Conservation (phyloP, 495 filamentous ascomycete species). For the Penicillium egyptiacum region DNA sequence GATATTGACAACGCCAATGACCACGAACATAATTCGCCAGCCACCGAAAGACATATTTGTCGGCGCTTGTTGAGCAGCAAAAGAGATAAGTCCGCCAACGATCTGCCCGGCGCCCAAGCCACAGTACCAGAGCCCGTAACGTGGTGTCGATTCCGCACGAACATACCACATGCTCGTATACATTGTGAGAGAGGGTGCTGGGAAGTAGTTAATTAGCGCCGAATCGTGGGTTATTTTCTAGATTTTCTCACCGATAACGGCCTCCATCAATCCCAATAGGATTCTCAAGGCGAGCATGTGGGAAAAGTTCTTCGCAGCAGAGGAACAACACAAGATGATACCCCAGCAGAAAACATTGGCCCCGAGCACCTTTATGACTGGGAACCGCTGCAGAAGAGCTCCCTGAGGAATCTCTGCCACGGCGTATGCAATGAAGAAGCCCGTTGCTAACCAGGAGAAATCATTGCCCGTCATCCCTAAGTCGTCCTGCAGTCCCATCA, state of each 20-base stretch:
- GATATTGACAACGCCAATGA: constrained; percentile 58
- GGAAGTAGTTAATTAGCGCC: too few relatives aligned
- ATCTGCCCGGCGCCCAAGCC: constrained; percentile 65
- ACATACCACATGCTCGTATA: constrained; percentile 61
- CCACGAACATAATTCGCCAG: constrained; percentile 65
- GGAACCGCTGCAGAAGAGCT: constrained; percentile 52
- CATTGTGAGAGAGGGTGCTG: constrained; percentile 52
- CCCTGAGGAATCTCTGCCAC: constrained; percentile 57
- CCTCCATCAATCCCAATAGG: constrained; percentile 65
- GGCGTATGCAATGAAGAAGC: constrained; percentile 57
- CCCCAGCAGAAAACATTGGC: constrained; percentile 58
- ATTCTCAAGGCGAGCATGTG: constrained; percentile 50
- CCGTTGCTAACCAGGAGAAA: constrained; percentile 54
- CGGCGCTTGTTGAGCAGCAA: constrained; percentile 58
- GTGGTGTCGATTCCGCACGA: constrained; percentile 57
- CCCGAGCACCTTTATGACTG: constrained; percentile 57
- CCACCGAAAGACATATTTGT: constrained; percentile 40
- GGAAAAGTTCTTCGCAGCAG: constrained; percentile 51
- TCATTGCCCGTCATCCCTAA: constrained; percentile 53
- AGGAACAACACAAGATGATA: constrained; percentile 57
- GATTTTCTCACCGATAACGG: constrained; percentile 47
- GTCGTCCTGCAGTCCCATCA: constrained; percentile 55
- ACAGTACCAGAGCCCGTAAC: constrained; percentile 66
- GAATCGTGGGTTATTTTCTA: too few relatives aligned
- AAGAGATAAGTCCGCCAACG: constrained; percentile 60